Evolutionary conservation across 1,139 yeast genomes (phyloP).

Genomic region (Nakaseomyces bracarensis): DNA sequence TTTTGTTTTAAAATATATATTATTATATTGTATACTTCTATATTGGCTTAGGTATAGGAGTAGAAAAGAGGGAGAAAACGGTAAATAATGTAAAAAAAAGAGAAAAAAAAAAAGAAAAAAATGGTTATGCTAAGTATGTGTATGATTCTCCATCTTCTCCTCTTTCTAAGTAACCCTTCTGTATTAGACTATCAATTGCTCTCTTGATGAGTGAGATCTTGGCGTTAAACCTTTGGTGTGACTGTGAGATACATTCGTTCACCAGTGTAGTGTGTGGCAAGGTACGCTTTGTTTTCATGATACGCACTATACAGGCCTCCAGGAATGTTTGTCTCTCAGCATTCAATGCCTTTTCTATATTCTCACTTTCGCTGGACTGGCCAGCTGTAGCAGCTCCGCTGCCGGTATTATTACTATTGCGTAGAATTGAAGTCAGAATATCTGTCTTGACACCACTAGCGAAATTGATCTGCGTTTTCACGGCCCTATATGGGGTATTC

Average conservation of each 20-base stretch:
- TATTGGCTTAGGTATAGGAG: too few species aligned
- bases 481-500: slow-evolving; percentile 75
- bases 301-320: slow-evolving; percentile 90
- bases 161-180: slow-evolving; percentile 77
- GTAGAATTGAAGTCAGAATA: slow-evolving; percentile 16
- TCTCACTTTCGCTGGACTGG: slow-evolving; percentile 50
- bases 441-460: slow-evolving; percentile 78
- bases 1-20: too few species aligned
- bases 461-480: slow-evolving; percentile 77
- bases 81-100: too few species aligned
- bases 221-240: slow-evolving; percentile 78
- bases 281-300: slow-evolving; percentile 87
- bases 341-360: slow-evolving; percentile 75
- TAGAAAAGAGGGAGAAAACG: too few species aligned
- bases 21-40: too few species aligned
- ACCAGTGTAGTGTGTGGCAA: slow-evolving; percentile 73
- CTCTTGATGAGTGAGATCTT: slow-evolving; percentile 78
- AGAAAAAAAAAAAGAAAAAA: neutral
- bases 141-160: slow-evolving; percentile 61
- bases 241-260: slow-evolving; percentile 83
- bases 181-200: slow-evolving; percentile 78
- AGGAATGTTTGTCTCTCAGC: slow-evolving; percentile 80
- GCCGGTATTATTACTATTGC: slow-evolving; percentile 9
- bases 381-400: slow-evolving; percentile 6
- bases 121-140: slow-evolving; percentile 56